Evolutionary conservation across 2,329 filamentous ascomycete species (phyloP).

Genomic region (Cladobotryum protrusum): DNA sequence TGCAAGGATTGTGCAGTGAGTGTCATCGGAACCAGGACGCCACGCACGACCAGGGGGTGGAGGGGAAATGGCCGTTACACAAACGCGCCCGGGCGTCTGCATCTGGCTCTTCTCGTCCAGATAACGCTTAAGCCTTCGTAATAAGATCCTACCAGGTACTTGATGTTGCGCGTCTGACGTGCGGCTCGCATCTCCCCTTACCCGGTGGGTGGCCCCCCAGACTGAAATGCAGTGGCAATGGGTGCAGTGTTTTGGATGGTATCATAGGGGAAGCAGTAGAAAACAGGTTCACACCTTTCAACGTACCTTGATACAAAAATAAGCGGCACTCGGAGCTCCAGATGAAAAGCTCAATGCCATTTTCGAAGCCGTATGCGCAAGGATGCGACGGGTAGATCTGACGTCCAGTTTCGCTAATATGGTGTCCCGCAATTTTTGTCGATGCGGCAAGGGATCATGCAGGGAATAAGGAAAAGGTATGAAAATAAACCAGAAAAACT

Average conservation of each 20-base stretch:
- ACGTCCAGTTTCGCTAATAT: neutral
- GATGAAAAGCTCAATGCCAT: no score
- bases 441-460: neutral
- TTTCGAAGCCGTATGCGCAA: neutral
- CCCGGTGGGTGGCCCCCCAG: neutral
- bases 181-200: neutral
- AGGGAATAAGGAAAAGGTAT: neutral
- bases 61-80: conserved; percentile 17
- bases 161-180: conserved; percentile 1
- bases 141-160: conserved; percentile 5
- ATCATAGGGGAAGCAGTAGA: neutral
- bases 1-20: conserved; percentile 15
- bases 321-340: no score
- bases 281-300: neutral
- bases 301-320: neutral
- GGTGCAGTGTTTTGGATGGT: neutral
- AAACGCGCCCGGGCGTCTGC: conserved; percentile 10
- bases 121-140: conserved; percentile 3
- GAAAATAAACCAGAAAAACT: neutral
- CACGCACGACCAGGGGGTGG: conserved; percentile 15
- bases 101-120: conserved; percentile 11
- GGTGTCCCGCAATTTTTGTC: neutral
- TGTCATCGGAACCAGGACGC: conserved; percentile 20
- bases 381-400: neutral
- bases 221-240: neutral